Percentiles rank a stretch among this genome's conserved stretches.
phyloP scores from a whole-genome alignment of 2,329 filamentous ascomycete genomes.

The Ophiostoma ulmi region DNA sequence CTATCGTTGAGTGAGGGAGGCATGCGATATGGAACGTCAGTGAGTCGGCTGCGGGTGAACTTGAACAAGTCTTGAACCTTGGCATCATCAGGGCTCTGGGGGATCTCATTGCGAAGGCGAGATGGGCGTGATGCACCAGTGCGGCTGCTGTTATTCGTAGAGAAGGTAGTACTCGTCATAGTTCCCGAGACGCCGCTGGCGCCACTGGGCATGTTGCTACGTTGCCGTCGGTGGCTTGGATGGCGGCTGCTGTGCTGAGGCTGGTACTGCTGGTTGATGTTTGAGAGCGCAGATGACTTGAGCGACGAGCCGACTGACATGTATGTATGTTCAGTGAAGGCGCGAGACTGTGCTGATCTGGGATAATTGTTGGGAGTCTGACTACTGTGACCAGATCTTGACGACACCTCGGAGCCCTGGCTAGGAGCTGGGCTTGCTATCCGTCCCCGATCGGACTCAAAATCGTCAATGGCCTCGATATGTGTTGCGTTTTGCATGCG shows the following conservation, averaged over 20 bases:
- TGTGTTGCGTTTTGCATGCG: constrained; percentile 67
- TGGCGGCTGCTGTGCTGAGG: neutral
- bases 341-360: constrained; percentile 49
- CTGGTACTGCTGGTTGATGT: constrained; percentile 19
- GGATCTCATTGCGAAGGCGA: constrained; percentile 71
- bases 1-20: constrained; percentile 57
- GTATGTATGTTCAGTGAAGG: constrained; percentile 59
- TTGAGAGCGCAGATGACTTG: constrained; percentile 34
- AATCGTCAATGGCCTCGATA: constrained; percentile 46
- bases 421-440: constrained; percentile 60
- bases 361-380: constrained; percentile 47
- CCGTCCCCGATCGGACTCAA: constrained; percentile 56
- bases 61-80: constrained; percentile 77
- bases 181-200: neutral
- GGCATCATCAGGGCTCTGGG: constrained; percentile 70
- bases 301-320: constrained; percentile 62
- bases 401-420: constrained; percentile 52
- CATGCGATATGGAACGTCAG: constrained; percentile 72
- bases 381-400: constrained; percentile 44
- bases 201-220: constrained; percentile 27
- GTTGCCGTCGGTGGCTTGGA: neutral
- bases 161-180: constrained; percentile 44
- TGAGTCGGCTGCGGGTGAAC: constrained; percentile 72
- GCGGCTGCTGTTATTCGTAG: constrained; percentile 39
- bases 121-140: constrained; percentile 46